These are phyloP conservation scores for Nicotiana attenuata DNA, from an alignment of 257 asterid genomes.

Conservation along the genomic window DNA sequence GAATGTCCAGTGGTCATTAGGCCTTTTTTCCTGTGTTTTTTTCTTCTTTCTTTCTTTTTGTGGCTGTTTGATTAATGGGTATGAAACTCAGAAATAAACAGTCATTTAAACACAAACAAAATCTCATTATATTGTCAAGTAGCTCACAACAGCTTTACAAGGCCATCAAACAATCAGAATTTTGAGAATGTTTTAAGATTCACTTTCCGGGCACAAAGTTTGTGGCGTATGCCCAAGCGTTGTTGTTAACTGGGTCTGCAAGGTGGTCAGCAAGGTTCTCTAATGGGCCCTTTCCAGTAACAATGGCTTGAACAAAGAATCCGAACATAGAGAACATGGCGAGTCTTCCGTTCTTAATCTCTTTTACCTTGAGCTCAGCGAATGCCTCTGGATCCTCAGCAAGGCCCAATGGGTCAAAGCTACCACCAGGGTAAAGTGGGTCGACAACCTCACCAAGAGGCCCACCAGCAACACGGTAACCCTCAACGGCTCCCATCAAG, in stretches of 20 bases:
- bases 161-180: background rate
- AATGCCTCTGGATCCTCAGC: constrained; percentile 40
- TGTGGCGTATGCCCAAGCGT: background rate
- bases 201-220: constrained; percentile 2
- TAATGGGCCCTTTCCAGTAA: constrained; percentile 57
- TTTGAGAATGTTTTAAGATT: background rate
- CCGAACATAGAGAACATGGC: constrained; percentile 75
- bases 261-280: constrained; percentile 66
- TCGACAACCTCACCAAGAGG: constrained; percentile 23
- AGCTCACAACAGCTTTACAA: background rate
- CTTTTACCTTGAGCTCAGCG: constrained; percentile 63
- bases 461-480: constrained; percentile 41
- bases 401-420: constrained; percentile 35
- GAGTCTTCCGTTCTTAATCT: constrained; percentile 49
- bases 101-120: constrained; percentile 4
- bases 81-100: background rate
- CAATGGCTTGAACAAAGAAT: constrained; percentile 58
- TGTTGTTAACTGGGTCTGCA: constrained; percentile 44
- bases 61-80: background rate
- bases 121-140: constrained; percentile 9
- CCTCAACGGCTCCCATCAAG: constrained; percentile 71
- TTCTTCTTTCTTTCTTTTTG: too few species aligned
- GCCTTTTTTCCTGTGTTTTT: background rate
- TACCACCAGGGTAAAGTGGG: constrained; percentile 26
- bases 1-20: background rate